phyloP scores from a whole-genome alignment of 2,329 filamentous ascomycete species.

The Xylariaceae sp. region DNA sequence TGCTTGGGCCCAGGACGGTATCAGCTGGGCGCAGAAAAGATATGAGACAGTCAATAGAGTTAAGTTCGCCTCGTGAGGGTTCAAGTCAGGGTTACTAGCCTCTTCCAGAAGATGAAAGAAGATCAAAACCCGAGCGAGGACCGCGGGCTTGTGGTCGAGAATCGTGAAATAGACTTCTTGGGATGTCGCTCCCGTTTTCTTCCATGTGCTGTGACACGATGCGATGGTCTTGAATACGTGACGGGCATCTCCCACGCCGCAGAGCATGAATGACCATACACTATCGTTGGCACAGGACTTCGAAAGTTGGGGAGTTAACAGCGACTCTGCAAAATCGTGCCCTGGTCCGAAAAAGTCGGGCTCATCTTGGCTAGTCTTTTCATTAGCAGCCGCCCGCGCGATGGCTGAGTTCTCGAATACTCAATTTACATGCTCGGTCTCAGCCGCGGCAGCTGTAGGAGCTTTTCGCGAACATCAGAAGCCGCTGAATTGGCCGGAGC shows the following conservation, averaged over 20 bases:
- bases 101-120: constrained; percentile 13
- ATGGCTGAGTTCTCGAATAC: background rate
- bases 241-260: constrained; percentile 16
- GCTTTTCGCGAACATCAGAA: constrained; percentile 7
- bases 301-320: constrained; percentile 10
- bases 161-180: constrained; percentile 17
- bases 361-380: constrained; percentile 10
- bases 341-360: constrained; percentile 11
- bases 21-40: constrained; percentile 13
- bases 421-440: constrained; percentile 11
- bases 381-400: constrained; percentile 2
- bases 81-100: background rate
- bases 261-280: constrained; percentile 18
- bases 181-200: background rate
- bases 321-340: constrained; percentile 13
- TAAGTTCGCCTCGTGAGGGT: background rate
- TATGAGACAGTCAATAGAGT: constrained; percentile 8
- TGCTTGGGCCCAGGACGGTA: constrained; percentile 13
- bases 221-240: constrained; percentile 16
- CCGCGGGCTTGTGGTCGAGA: constrained; percentile 15
- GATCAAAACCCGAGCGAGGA: constrained; percentile 14
- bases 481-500: background rate
- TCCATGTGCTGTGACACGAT: constrained; percentile 1
- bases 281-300: constrained; percentile 10
- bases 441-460: constrained; percentile 15